Evolutionary conservation across 441 rosid species (phyloP), one percentile per base, ranked within the genome.

Genomic region (Flueggea neowawraea): DNA sequence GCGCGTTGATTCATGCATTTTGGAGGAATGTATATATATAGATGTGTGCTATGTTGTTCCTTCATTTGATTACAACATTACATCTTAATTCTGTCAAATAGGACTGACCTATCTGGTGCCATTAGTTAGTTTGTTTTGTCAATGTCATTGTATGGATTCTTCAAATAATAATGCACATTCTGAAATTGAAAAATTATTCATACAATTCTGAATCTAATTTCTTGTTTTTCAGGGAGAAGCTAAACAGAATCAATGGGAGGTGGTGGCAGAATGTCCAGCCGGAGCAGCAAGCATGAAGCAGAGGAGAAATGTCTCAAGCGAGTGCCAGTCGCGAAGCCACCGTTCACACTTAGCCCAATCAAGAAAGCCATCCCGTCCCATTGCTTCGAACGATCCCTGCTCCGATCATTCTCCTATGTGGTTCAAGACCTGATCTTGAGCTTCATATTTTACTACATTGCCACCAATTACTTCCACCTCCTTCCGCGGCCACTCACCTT

Each of bases 281-380:
- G 59, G 39, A 15, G 31, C 16, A 50, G 39, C 54, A 53, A 70
- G 62, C 53, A 52, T 13, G 54, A 57, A 10, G 76, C 31, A 31
- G 11, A 17, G 3, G 72, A 62, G 39, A 57, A 15, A 16, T 47
- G 51, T 17, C 32, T 71, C 17, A 78, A 78, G 59, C 83, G 92
- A 64, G 86, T 77, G 2, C 97, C 96, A 0, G 17, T 63, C 62
- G 61, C 78, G 12, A 80, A 78, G 54, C 98, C 97, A 3, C 85
- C 96, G 0, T 90, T 90, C 76, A 73, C 92, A 0, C 75, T 90
- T 0, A 53, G 92, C 51, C 82, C 86, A 33, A 55, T 88, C 44
- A 93, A 86, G 73, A 84, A 82, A 65, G 94, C 95, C 54, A 86
- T 93, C 73, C 96, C 98, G 12, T 79, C 87, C 0, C 96, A 90